A percentile compares a stretch with the other conserved stretches of the same genome.
Conservation (phyloP, 495 filamentous ascomycete genomes). For the Neurospora sp. region DNA sequence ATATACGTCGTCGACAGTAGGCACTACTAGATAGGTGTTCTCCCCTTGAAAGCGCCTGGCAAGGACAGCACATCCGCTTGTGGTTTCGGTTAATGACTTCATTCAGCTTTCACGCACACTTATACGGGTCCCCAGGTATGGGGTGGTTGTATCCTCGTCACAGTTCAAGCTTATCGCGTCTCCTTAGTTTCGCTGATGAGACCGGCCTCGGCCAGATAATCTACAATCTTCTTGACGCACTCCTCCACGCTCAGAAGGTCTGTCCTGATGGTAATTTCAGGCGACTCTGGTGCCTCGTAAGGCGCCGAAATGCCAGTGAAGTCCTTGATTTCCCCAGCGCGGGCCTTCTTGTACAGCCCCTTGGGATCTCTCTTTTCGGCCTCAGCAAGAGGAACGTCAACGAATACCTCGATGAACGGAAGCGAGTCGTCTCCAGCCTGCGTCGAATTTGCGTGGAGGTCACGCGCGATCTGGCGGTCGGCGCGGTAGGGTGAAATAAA, state of each 20-base stretch:
- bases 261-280: slow-evolving; percentile 78
- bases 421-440: slow-evolving; percentile 46
- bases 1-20: not conserved
- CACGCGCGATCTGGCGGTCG: slow-evolving; percentile 73
- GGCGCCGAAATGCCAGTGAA: slow-evolving; percentile 92
- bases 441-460: slow-evolving; percentile 54
- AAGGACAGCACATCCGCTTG: not conserved
- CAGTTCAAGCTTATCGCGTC: slow-evolving; percentile 12
- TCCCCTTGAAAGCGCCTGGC: not conserved
- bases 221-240: slow-evolving; percentile 71
- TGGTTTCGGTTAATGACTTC: not conserved
- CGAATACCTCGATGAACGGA: slow-evolving; percentile 85
- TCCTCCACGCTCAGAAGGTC: slow-evolving; percentile 71
- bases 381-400: slow-evolving; percentile 78
- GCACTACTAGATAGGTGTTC: not conserved
- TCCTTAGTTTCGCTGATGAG: slow-evolving; percentile 28
- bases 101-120: not conserved
- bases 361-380: slow-evolving; percentile 96
- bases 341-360: slow-evolving; percentile 93
- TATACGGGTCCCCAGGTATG: not conserved
- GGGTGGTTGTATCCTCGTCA: not conserved
- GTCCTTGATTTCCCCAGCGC: slow-evolving; percentile 86
- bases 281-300: slow-evolving; percentile 79
- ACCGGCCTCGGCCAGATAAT: slow-evolving; percentile 55
- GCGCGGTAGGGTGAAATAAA: slow-evolving; percentile 93